A percentile compares a stretch with the other conserved stretches of the same genome.
phyloP scores from a whole-genome alignment of 2,329 filamentous ascomycete species.

The Ambrosiella cleistominuta region DNA sequence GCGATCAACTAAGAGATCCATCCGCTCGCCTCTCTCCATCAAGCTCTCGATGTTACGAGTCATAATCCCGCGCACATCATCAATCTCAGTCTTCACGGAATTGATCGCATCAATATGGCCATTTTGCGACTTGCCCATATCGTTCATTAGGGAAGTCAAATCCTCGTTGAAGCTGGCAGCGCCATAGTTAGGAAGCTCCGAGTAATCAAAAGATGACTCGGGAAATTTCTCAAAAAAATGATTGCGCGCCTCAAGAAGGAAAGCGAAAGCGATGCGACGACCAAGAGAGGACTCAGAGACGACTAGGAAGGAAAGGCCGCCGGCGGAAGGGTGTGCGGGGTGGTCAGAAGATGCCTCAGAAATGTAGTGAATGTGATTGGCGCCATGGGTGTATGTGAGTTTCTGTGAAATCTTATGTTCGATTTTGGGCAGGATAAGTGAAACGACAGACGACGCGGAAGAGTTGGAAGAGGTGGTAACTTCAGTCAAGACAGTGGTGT shows the following conservation, averaged over 20 bases:
- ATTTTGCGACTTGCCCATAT: conserved; percentile 62
- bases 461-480: conserved; percentile 76
- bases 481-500: conserved; percentile 82
- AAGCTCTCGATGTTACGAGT: conserved; percentile 86
- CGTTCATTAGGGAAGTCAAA: conserved; percentile 61
- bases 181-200: conserved; percentile 70
- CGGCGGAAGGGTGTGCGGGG: conserved; percentile 40
- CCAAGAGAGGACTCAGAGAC: conserved; percentile 67
- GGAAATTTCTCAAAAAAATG: conserved; percentile 63
- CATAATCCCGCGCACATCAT: conserved; percentile 85
- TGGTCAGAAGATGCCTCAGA: conserved; percentile 60
- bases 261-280: conserved; percentile 81
- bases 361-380: conserved; percentile 90
- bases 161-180: conserved; percentile 71
- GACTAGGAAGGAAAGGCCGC: conserved; percentile 80
- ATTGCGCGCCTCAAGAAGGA: conserved; percentile 75
- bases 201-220: conserved; percentile 50
- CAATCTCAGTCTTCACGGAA: conserved; percentile 76
- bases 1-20: conserved; percentile 90
- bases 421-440: conserved; percentile 90
- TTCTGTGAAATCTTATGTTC: conserved; percentile 64
- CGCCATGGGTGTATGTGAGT: conserved; percentile 82
- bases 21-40: conserved; percentile 76
- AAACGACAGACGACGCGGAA: conserved; percentile 70
- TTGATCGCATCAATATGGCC: conserved; percentile 65